Evolutionary conservation across 352 stramenopile species (phyloP).

Genomic region (Aphanomyces astaci): DNA sequence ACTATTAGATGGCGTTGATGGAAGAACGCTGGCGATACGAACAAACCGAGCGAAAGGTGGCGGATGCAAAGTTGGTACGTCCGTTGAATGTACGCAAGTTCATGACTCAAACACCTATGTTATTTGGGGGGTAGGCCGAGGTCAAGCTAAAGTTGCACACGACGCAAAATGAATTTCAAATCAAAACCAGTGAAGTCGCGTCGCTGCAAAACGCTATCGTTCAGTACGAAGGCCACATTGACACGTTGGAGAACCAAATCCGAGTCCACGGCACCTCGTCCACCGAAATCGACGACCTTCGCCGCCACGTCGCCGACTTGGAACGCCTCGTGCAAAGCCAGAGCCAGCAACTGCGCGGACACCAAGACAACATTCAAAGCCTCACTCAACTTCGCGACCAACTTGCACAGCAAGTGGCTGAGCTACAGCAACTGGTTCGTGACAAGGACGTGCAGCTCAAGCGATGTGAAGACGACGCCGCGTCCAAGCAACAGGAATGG

Average conservation of each 20-base stretch:
- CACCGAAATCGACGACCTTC: neutral
- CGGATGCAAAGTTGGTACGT: neutral
- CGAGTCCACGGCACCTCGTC: neutral
- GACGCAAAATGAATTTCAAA: slow-evolving; percentile 1
- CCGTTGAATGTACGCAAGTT: no score
- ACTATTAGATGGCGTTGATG: neutral
- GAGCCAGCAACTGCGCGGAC: neutral
- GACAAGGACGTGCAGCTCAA: neutral
- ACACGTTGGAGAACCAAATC: neutral
- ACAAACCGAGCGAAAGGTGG: neutral
- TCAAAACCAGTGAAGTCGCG: neutral
- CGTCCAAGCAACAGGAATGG: neutral
- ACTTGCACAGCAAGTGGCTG: neutral
- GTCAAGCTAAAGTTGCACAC: neutral
- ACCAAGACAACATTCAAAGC: neutral
- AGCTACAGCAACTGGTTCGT: neutral
- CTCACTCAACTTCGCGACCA: neutral
- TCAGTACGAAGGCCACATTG: slow-evolving; percentile 5
- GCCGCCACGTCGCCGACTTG: neutral
- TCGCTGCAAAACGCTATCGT: slow-evolving; percentile 5
- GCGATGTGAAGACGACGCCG: neutral
- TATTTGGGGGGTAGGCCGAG: slow-evolving; percentile 8
- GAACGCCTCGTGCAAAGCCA: neutral
- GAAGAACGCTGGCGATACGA: neutral
- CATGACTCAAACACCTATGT: no score